Base-by-base conservation (phyloP, 1,284 basidiomycete genomes). In the Neolentinus lepideus region DNA sequence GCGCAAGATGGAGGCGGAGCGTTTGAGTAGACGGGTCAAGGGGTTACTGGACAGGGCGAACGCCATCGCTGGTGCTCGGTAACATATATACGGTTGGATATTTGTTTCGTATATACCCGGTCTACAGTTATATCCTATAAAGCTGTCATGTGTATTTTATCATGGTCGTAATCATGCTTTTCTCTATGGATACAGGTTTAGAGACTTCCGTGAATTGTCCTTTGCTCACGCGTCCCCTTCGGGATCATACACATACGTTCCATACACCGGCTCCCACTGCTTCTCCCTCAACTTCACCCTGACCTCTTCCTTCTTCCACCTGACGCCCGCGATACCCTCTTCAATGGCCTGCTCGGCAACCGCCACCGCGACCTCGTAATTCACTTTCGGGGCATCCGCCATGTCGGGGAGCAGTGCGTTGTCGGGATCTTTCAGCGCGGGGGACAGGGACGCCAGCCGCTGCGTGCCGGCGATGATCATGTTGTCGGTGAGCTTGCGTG, bases 381-480 rank as follows among this genome's bases (percentile, higher is more conserved):
- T 91, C 36, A 90, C 83, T 4, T 64, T 64, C 0, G 85, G 84
- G 0, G 89, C 83, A 58, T 85, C 81, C 8, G 71, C 75, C 48
- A 93, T 86, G 61, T 88, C 85, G 1, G 88, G 85, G n/a, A 94
- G 72, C 12, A 89, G 76, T 1, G 81, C 80, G 22, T 81, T 75
- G 63, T 84, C 79, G 0, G 81, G 80, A 64, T 89, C 80, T 19
- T 76, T 72, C 50, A 86, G 76, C 0, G 90, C 89, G 1, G 91
- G 91, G 0, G 90, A 83, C 51, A 93, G 82, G 12, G 80, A 73
- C 0, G 91, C 89, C 48, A 94, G 83, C 14, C 81, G 77, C 33
- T 74, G 76, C 0, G 88, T 80, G 16, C 87, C 90, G 4, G 89
- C 89, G 61, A 92, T 84, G 65, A 93, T 83, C 87, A 90, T 89